Conservation (phyloP, 2,329 filamentous ascomycete genomes). For the Aspergillus chevalieri region DNA sequence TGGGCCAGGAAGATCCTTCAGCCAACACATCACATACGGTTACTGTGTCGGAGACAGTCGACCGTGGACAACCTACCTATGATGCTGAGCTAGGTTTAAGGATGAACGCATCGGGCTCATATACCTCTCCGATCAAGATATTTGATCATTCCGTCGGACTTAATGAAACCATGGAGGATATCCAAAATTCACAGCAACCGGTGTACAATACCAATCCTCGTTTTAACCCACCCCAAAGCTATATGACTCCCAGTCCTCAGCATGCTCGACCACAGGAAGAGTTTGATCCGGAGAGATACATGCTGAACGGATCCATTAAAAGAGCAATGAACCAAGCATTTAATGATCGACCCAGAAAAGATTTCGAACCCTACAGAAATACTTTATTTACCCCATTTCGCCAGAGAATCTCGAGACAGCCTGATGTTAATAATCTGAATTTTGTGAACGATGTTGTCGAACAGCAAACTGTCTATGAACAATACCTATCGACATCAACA, state of each 20-base stretch:
- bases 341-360: not conserved
- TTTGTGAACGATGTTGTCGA: too few species aligned
- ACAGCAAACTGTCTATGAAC: not conserved
- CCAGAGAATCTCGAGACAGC: not conserved
- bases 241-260: too few species aligned
- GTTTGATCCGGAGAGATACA: not conserved
- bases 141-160: conserved; percentile 13
- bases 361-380: not conserved
- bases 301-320: not conserved
- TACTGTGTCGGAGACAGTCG: not conserved
- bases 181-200: not conserved
- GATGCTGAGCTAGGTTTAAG: not conserved
- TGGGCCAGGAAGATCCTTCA: not conserved
- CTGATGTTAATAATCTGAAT: not conserved
- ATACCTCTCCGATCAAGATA: conserved; percentile 4
- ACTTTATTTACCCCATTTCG: not conserved
- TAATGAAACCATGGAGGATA: not conserved
- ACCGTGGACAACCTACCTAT: not conserved
- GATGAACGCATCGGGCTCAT: not conserved
- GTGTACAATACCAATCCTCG: not conserved
- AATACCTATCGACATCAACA: not conserved
- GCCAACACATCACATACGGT: not conserved
- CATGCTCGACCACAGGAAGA: too few species aligned
- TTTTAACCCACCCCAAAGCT: too few species aligned
- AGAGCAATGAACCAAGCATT: too few species aligned